Percentiles rank a stretch among this genome's conserved stretches.
Evolutionary conservation across 768 basidiomycete species (phyloP).

Genomic region (Macrolepiota dolichaula): DNA sequence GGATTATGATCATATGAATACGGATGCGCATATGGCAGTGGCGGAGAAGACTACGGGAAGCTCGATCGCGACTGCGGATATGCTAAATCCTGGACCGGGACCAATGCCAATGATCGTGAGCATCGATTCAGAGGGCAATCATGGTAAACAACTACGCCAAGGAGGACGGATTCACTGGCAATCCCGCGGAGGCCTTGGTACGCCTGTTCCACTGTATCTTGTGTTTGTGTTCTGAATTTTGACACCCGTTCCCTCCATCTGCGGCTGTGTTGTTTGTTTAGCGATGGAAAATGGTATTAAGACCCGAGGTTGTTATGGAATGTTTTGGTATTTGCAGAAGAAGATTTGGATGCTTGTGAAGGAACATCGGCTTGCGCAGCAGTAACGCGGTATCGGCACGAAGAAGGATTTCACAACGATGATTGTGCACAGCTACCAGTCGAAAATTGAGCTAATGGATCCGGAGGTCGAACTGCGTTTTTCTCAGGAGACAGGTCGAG

Average conservation of each 20-base stretch:
- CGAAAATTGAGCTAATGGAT: too few relatives aligned
- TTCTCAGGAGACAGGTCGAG: too few relatives aligned
- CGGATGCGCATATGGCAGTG: neutral
- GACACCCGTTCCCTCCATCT: neutral
- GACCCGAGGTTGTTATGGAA: neutral
- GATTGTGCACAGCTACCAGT: too few relatives aligned
- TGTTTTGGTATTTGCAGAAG: constrained; percentile 1
- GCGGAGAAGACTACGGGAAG: neutral
- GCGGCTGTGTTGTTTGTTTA: neutral
- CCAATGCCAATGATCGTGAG: neutral
- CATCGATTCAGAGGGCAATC: neutral
- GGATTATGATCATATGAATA: neutral
- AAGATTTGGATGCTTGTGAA: neutral
- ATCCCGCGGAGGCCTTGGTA: constrained; percentile 1
- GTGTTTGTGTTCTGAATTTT: neutral
- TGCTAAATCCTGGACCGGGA: neutral
- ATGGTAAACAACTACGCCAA: neutral
- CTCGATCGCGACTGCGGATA: neutral
- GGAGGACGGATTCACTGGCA: neutral
- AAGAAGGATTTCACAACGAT: too few relatives aligned
- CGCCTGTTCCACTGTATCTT: neutral
- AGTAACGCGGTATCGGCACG: neutral
- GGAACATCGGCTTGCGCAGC: neutral
- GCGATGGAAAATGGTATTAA: neutral
- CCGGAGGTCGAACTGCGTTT: too few relatives aligned